phyloP scores from a whole-genome alignment of 2,329 filamentous ascomycete genomes.

The Diplodia corticola region DNA sequence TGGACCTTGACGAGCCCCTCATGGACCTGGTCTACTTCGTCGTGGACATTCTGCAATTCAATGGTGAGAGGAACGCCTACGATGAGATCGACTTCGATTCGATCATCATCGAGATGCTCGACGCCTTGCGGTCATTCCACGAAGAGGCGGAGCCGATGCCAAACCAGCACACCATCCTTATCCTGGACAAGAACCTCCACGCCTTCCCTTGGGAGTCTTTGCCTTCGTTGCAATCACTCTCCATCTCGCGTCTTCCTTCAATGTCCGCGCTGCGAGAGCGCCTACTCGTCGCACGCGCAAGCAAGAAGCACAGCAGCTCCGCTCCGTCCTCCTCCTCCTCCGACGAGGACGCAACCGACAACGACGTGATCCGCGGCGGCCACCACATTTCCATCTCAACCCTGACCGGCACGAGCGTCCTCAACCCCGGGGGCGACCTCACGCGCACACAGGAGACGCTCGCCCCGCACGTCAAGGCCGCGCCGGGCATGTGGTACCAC shows the following conservation, averaged over 20 bases:
- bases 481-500: constrained; percentile 60
- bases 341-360: constrained; percentile 11
- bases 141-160: constrained; percentile 40
- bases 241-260: constrained; percentile 86
- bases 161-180: constrained; percentile 73
- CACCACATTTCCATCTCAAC: constrained; percentile 52
- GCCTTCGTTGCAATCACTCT: constrained; percentile 75
- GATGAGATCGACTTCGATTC: constrained; percentile 95
- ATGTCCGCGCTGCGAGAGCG: constrained; percentile 78
- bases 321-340: not conserved
- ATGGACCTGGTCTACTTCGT: constrained; percentile 94
- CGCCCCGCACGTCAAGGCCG: constrained; percentile 59
- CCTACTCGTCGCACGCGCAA: constrained; percentile 57
- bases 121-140: constrained; percentile 80
- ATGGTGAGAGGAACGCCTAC: constrained; percentile 93
- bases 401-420: constrained; percentile 67
- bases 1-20: constrained; percentile 83
- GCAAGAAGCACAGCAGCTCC: constrained; percentile 14
- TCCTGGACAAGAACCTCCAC: constrained; percentile 89
- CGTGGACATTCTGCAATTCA: constrained; percentile 93
- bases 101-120: constrained; percentile 84
- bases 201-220: constrained; percentile 95
- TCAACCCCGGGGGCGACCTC: constrained; percentile 87
- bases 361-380: constrained; percentile 24
- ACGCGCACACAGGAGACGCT: constrained; percentile 77